Evolutionary conservation across 331 rosid genomes (phyloP), one percentile per base, ranked within the genome.

Genomic region (Rosa hybrid): DNA sequence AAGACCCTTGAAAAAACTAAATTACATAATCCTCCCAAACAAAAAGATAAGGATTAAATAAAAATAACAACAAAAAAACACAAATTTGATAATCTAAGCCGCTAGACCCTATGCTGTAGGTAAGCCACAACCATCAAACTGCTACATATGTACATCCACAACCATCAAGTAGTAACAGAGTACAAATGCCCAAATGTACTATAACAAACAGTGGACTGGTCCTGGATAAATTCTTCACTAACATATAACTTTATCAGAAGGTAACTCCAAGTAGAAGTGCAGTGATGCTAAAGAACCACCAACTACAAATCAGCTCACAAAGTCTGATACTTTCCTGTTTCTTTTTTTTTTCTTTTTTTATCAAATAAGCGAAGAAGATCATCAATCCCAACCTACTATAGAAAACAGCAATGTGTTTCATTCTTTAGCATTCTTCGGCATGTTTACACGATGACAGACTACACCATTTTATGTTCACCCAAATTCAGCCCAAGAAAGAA

Each of bases 401-500:
- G 34, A 10, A 20, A 59, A 25, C 68, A 25, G 18, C 18, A 64
- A 64, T 30, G 11, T 17, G 18, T 30, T 2, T 14, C 42, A 64
- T 64, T 25, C 42, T 64, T 14, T 2, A 64, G 16, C 68, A 27
- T 10, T 7, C 67, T 21, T 7, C 12, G 3, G n/a, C 63, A 57
- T n/a, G 60, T 4, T 51, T 51, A 51, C 57, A 51, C 2, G 16
- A 51, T 51, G 21, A 53, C 21, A 53, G 5, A 51, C 1, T 13
- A 51, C n/a, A 34, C 57, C 60, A 18, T 7, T 56, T 56, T 56
- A 56, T 21, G 6, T 56, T 5, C n/a, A 60, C 10, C 46, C 62
- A 41, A 75, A 74, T 27, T 72, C 21, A n/a, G 65, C 51, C 51
- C 73, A 48, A 49, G 45, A 72, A 74, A 70, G 48, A 64, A 73